Base-by-base conservation (phyloP, 768 basidiomycete genomes). In the Hemileccinum rubropunctum region DNA sequence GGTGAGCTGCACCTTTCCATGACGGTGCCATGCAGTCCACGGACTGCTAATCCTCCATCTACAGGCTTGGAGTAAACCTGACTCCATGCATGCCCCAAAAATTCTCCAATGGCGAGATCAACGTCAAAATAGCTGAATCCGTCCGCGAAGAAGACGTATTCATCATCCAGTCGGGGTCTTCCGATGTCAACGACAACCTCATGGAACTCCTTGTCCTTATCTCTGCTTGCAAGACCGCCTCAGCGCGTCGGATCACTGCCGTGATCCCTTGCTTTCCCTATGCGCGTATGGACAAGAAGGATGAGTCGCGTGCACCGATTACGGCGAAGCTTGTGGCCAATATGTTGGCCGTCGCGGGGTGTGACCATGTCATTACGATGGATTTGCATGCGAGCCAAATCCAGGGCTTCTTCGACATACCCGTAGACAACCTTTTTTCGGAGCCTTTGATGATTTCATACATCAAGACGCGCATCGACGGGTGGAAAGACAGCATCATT, bases 321-420 rank as follows among this genome's bases (percentile, higher is more conserved):
- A 98, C 95, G 5, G 94, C 95, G 40, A 99, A 99, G 73, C 81
- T 99, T 47, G 91, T 98, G 42, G 95, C 95, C 20, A 98, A 97
- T 70, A 98, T 98, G 95, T 77, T 99, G 52, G 86, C 84, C 38
- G 91, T 97, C 41, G 95, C 97, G 9, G 95, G 95, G 20, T 97
- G 94, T 65, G 95, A 98, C 71, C 95, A 98, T 65, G 88, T 99
- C 62, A 98, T 99, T 59, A 98, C 95, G n/a, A 95, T 98, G 88
- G 95, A 98, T 68, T 74, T 98, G 44, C 95, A 98, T 64, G 95
- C 95, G 36, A 89, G 88, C 61, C 95, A 98, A 73, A 98, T 98
- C 52, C 95, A 98, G 66, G 95, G 95, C 7, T 98, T 98, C 76
- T 98, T 98, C 68, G 94, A 98, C 68, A 92, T 98, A 57, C 95